Evolutionary conservation across 352 stramenopile species (phyloP).

Genomic region (Phytopythium helicoides): DNA sequence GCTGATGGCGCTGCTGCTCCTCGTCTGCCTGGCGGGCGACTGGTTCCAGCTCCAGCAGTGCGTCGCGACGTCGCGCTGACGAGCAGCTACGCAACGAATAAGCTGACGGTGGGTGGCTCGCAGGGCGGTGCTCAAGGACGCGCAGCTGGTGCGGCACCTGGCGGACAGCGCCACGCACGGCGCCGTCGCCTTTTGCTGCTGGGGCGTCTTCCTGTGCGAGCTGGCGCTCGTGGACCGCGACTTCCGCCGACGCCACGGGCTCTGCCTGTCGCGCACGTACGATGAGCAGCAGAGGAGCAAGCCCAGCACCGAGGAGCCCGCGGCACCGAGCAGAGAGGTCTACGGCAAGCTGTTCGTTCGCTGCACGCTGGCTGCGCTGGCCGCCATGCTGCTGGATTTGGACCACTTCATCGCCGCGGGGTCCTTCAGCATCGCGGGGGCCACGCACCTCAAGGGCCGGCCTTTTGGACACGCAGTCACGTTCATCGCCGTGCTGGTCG

Average conservation of each 20-base stretch:
- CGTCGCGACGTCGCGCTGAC: constrained; percentile 8
- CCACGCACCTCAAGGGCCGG: constrained; percentile 52
- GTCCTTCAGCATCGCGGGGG: constrained; percentile 47
- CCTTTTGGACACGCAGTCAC: constrained; percentile 68
- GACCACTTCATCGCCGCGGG: constrained; percentile 74
- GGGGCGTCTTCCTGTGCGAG: constrained; percentile 59
- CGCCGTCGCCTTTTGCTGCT: constrained; percentile 49
- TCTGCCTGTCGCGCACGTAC: background rate
- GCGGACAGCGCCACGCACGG: constrained; percentile 65
- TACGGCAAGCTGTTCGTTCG: background rate
- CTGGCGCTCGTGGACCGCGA: constrained; percentile 6
- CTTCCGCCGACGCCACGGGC: constrained; percentile 1
- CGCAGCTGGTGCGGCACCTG: constrained; percentile 48
- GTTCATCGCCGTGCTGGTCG: constrained; percentile 51
- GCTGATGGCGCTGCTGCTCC: constrained; percentile 43
- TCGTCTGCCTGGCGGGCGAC: constrained; percentile 52
- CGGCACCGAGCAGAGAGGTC: background rate
- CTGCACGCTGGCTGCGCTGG: constrained; percentile 35
- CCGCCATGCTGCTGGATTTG: constrained; percentile 51
- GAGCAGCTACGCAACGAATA: background rate
- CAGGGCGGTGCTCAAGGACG: constrained; percentile 27
- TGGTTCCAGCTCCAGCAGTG: constrained; percentile 58
- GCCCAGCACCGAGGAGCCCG: constrained; percentile 4
- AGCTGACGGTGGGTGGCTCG: background rate
- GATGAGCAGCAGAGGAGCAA: background rate